Evolutionary conservation across 2,329 filamentous ascomycete genomes (phyloP).

Genomic region (Aspergillus glaucus): DNA sequence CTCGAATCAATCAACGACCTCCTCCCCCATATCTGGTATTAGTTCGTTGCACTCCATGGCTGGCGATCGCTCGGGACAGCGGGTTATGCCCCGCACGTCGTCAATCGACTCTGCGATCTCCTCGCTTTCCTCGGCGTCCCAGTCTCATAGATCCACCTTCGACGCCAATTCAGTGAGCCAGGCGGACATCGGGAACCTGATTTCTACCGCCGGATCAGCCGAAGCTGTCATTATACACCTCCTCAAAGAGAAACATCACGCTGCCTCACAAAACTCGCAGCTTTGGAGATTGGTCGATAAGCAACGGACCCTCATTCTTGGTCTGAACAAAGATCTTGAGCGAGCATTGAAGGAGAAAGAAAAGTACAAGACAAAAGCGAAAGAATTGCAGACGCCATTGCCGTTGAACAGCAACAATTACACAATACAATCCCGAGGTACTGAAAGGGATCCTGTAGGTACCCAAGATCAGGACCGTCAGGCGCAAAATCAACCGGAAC

Average conservation of each 20-base stretch:
- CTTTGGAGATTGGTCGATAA: slow-evolving; percentile 96
- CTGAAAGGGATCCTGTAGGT: slow-evolving; percentile 2
- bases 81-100: slow-evolving; percentile 60
- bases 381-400: slow-evolving; percentile 58
- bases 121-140: slow-evolving; percentile 57
- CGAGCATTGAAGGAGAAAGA: slow-evolving; percentile 90
- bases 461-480: slow-evolving; percentile 2
- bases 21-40: slow-evolving; percentile 22
- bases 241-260: slow-evolving; percentile 83
- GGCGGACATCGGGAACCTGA: slow-evolving; percentile 72
- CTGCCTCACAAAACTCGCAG: slow-evolving; percentile 82
- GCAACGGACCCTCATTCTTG: slow-evolving; percentile 86
- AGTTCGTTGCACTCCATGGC: slow-evolving; percentile 25
- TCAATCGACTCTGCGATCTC: slow-evolving; percentile 95
- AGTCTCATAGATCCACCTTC: slow-evolving; percentile 53
- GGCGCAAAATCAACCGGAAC: background rate
- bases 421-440: slow-evolving; percentile 10
- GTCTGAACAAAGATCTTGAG: slow-evolving; percentile 90
- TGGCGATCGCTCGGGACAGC: slow-evolving; percentile 26
- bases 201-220: slow-evolving; percentile 77
- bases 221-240: slow-evolving; percentile 85
- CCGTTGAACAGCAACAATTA: slow-evolving; percentile 27
- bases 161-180: slow-evolving; percentile 52
- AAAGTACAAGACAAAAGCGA: slow-evolving; percentile 82
- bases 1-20: slow-evolving; percentile 23